Evolutionary conservation across 768 basidiomycete species (phyloP).

Genomic region (Boletus tomentosulus): DNA sequence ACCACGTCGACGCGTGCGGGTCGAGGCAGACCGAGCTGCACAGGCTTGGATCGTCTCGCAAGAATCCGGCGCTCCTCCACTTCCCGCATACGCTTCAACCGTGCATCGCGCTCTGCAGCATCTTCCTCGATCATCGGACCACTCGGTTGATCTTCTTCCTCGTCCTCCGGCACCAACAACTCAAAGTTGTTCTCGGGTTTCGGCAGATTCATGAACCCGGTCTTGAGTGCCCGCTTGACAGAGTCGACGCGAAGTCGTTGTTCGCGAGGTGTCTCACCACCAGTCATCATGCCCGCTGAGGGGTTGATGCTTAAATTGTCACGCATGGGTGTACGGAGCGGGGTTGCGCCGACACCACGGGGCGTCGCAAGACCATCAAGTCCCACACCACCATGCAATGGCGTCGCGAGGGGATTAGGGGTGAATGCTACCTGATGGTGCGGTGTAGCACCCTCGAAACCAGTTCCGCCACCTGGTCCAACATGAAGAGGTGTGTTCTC

Average conservation of each 20-base stretch:
- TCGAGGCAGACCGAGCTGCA: conserved; percentile 81
- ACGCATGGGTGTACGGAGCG: conserved; percentile 90
- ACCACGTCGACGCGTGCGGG: conserved; percentile 78
- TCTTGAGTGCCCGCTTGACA: conserved; percentile 71
- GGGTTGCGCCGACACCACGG: conserved; percentile 60
- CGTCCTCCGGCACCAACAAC: conserved; percentile 85
- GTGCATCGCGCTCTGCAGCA: conserved; percentile 87
- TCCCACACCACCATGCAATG: conserved; percentile 49
- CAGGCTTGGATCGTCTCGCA: conserved; percentile 76
- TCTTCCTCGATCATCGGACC: conserved; percentile 60
- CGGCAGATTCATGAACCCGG: conserved; percentile 80
- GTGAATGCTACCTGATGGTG: conserved; percentile 86
- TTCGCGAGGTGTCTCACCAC: conserved; percentile 74
- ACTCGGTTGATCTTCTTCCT: conserved; percentile 44
- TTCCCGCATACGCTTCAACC: conserved; percentile 57
- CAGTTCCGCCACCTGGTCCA: conserved; percentile 72
- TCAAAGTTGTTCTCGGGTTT: conserved; percentile 98
- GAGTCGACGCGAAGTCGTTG: conserved; percentile 57
- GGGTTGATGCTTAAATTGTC: conserved; percentile 90
- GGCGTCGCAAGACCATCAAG: conserved; percentile 52
- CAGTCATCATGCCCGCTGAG: conserved; percentile 48
- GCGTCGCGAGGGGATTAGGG: conserved; percentile 94
- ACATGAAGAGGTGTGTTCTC: conserved; percentile 94
- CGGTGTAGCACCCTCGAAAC: conserved; percentile 95
- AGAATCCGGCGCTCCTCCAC: conserved; percentile 76